phyloP scores from a whole-genome alignment of 2,329 filamentous ascomycete genomes.

The Talaromyces sp. region DNA sequence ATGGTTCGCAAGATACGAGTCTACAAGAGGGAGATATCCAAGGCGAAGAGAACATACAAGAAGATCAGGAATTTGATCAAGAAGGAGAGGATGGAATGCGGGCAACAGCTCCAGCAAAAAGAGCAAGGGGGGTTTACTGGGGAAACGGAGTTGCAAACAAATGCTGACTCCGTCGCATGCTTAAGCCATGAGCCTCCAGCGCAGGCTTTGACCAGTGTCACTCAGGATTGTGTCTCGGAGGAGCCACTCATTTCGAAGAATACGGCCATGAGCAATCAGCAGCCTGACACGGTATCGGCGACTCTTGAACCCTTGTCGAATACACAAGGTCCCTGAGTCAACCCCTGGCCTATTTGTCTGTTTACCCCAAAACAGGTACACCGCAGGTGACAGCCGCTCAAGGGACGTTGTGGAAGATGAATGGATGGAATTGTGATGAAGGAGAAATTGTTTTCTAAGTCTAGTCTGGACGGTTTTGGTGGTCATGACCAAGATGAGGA shows the following conservation, averaged over 20 bases:
- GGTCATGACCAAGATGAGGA: neutral
- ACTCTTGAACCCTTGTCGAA: neutral
- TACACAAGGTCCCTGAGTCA: neutral
- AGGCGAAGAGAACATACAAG: neutral
- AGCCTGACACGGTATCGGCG: neutral
- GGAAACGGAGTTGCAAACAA: neutral
- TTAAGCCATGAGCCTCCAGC: neutral
- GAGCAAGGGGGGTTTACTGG: neutral
- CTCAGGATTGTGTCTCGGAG: neutral
- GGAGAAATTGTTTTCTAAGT: neutral
- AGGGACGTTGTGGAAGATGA: neutral
- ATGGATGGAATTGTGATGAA: neutral
- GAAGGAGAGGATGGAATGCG: neutral
- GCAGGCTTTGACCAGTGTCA: neutral
- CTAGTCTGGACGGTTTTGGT: too few species aligned
- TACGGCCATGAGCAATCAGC: neutral
- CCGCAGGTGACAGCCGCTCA: too few species aligned
- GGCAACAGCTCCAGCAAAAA: neutral
- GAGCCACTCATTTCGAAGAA: neutral
- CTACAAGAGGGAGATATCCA: constrained; percentile 1
- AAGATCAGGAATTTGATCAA: neutral
- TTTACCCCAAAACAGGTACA: too few species aligned
- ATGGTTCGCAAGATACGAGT: neutral
- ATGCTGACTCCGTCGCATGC: neutral
- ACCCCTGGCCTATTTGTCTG: too few species aligned